A percentile compares a stretch with the other conserved stretches of the same genome.
Evolutionary conservation across 306 rosid genomes (phyloP).

Genomic region (Acacia acuminata): DNA sequence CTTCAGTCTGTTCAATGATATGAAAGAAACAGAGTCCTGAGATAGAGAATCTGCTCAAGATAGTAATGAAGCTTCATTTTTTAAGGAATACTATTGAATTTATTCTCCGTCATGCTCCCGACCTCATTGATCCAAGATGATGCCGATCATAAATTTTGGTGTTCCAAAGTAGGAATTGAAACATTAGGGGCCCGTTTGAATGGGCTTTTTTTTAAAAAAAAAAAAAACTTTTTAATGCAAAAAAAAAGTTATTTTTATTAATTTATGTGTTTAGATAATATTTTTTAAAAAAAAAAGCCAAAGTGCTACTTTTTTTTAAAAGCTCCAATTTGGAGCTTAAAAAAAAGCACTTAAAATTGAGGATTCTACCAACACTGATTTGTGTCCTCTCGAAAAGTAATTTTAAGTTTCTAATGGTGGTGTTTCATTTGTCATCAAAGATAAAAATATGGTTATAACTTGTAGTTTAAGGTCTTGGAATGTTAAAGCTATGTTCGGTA

Average conservation of each 20-base stretch:
- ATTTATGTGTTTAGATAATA: too few species aligned
- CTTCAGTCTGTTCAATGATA: background rate
- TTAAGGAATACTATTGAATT: background rate
- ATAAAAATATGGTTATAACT: background rate
- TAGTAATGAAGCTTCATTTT: constrained; percentile 1
- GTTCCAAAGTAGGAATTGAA: background rate
- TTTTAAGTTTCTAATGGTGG: constrained; percentile 1
- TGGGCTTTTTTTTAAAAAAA: too few species aligned
- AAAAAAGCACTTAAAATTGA: too few species aligned
- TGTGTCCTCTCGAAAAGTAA: background rate
- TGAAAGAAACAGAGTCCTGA: constrained; percentile 5
- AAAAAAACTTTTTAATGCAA: too few species aligned
- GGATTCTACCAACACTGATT: background rate
- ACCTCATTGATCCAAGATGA: background rate
- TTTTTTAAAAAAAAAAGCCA: too few species aligned
- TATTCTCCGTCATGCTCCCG: constrained; percentile 13
- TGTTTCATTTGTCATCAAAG: background rate
- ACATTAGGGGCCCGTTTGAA: too few species aligned
- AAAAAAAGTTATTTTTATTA: too few species aligned
- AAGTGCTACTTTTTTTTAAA: too few species aligned
- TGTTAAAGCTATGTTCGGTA: background rate
- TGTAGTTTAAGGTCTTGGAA: background rate
- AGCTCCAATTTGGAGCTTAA: too few species aligned
- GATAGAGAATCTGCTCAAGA: constrained; percentile 20
- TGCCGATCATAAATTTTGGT: constrained; percentile 21